Base-by-base conservation (phyloP, 2,329 filamentous ascomycete genomes). In the Colletotrichum magnum region DNA sequence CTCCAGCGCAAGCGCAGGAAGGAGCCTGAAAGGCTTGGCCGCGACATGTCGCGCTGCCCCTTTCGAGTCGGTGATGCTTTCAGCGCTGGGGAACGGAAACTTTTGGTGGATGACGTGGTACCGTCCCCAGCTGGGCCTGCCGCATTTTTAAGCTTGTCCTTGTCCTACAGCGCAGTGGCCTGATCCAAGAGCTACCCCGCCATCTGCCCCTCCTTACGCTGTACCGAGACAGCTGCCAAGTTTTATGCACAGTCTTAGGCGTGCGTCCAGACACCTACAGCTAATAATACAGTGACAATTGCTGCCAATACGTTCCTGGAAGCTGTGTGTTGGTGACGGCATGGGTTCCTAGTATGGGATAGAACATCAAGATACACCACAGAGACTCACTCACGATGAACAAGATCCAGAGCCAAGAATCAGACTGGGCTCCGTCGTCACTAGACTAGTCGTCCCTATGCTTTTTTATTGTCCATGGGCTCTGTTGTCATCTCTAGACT, bases 141-240 rank as follows among this genome's bases (percentile, higher is more conserved):
- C 48, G 50, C 57, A 10, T 13, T 47, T 64, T 53, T 56, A 64
- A 68, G 64, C 58, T 63, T 52, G 64, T 57, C 32, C 45, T 51
- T 52, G 64, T 57, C 32, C 45, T 51, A 12, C 32, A 15, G 48
- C 28, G 48, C 52, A 54, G 28, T 50, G 53, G 60, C 48, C 39
- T 64, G 53, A 48, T 16, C 48, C 50, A 47, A 52, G 56, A 67
- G 62, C 67, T 69, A 69, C 67, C 67, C 66, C 67, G 62, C 67
- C 28, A 61, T 65, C 12, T 48, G 24, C 45, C 45, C 53, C 28
- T 32, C 28, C 32, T 9, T 9, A 7, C 28, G 7, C 21, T 24
- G 21, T 24, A 24, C 21, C 21, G 2, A 24, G 21, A 24, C 21
- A 24, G 21, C 21, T 24, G 3, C 21, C 21, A 24, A 24, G 21